phyloP scores from a whole-genome alignment of 2,329 filamentous ascomycete species.

The Fusarium sp. region DNA sequence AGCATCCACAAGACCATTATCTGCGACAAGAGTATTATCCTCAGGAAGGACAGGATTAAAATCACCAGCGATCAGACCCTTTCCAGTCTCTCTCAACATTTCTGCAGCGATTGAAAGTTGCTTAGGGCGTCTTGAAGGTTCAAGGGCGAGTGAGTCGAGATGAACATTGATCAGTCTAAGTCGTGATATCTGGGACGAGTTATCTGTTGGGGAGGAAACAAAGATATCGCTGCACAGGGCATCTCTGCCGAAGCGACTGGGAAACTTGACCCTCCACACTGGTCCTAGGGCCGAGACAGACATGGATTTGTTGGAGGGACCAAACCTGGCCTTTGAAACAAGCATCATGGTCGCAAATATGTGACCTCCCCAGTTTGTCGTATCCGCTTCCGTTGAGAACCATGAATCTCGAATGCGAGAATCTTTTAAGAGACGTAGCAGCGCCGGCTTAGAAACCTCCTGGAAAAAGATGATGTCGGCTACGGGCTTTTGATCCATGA shows the following conservation, averaged over 20 bases:
- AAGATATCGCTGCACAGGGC: conserved; percentile 53
- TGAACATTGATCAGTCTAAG: conserved; percentile 54
- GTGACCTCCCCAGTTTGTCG: conserved; percentile 33
- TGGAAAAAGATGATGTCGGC: conserved; percentile 21
- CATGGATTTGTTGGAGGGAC: background rate
- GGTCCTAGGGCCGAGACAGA: conserved; percentile 38
- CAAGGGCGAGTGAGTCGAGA: conserved; percentile 49
- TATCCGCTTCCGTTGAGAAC: conserved; percentile 48
- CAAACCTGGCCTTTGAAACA: conserved; percentile 45
- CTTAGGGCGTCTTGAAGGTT: conserved; percentile 45
- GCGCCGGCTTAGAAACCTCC: conserved; percentile 31
- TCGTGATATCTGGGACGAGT: conserved; percentile 3
- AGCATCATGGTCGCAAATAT: conserved; percentile 46
- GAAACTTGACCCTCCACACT: conserved; percentile 48
- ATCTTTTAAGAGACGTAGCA: conserved; percentile 41
- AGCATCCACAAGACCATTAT: conserved; percentile 50
- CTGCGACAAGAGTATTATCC: conserved; percentile 47
- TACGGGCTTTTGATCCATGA: conserved; percentile 2
- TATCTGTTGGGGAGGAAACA: conserved; percentile 13
- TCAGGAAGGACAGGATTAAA: conserved; percentile 54
- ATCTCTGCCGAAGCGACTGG: conserved; percentile 47
- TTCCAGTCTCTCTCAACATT: conserved; percentile 42
- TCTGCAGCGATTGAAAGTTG: conserved; percentile 46
- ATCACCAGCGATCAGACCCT: conserved; percentile 53
- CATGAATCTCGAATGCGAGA: conserved; percentile 44